phyloP scores from a whole-genome alignment of 306 rosid genomes.

The Cucumis melo region DNA sequence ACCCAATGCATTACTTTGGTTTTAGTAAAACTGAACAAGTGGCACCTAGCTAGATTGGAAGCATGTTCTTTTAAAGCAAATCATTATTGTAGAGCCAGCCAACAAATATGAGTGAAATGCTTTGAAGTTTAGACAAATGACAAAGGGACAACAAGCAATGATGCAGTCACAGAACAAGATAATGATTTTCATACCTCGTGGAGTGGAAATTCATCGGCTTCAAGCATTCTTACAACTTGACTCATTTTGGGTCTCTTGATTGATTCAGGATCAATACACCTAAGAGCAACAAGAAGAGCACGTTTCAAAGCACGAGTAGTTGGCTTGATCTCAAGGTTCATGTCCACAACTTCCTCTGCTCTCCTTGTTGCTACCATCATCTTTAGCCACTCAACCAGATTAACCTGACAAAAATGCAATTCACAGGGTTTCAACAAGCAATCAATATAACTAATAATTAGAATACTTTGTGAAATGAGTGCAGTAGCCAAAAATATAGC shows the following conservation, averaged over 20 bases:
- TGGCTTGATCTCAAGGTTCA: conserved; percentile 61
- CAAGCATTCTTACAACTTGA: conserved; percentile 85
- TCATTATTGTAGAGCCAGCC: background rate
- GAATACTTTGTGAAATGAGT: background rate
- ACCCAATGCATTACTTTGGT: background rate
- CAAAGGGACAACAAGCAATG: background rate
- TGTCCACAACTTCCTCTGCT: conserved; percentile 82
- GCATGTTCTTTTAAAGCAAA: background rate
- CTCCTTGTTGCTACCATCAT: conserved; percentile 87
- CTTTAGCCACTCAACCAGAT: conserved; percentile 96
- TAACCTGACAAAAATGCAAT: conserved; percentile 36
- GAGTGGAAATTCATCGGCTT: conserved; percentile 72
- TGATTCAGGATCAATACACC: conserved; percentile 84
- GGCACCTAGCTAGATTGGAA: background rate
- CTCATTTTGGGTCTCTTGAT: conserved; percentile 86
- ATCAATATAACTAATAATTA: no score
- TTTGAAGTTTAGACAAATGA: background rate
- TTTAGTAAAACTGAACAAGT: background rate
- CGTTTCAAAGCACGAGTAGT: conserved; percentile 66
- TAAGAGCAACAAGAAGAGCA: conserved; percentile 65
- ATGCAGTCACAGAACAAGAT: background rate
- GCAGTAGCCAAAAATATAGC: background rate
- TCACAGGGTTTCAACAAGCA: background rate
- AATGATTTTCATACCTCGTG: conserved; percentile 44
- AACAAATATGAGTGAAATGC: background rate